phyloP scores from a whole-genome alignment of 176 grass and related monocot species.

The Olyra latifolia region DNA sequence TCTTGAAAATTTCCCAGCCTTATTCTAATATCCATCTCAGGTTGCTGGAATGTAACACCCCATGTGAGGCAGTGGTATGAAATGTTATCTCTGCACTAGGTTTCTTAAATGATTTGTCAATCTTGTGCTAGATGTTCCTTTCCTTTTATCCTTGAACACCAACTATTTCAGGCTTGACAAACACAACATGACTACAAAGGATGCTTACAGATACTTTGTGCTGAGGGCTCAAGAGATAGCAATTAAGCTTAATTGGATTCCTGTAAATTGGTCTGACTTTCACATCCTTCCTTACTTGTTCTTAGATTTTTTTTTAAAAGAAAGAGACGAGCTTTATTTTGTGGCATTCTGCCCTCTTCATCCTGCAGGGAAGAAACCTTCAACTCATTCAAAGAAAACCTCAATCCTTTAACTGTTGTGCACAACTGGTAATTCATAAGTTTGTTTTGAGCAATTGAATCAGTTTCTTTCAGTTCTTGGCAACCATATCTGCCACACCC shows the following conservation, averaged over 20 bases:
- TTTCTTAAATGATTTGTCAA: background rate
- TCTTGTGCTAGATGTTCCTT: background rate
- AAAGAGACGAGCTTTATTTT: background rate
- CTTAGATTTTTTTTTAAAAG: background rate
- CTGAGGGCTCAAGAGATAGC: constrained; percentile 86
- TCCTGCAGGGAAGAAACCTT: constrained; percentile 95
- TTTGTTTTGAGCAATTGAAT: constrained; percentile 4
- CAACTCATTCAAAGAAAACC: constrained; percentile 79
- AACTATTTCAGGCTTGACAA: constrained; percentile 63
- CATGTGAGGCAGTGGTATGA: constrained; percentile 92
- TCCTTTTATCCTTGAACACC: constrained; percentile 10
- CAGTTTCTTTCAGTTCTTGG: background rate
- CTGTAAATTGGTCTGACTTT: constrained; percentile 76
- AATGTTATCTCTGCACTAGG: constrained; percentile 17
- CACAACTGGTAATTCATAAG: constrained; percentile 76
- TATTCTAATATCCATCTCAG: constrained; percentile 44
- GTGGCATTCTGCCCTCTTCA: background rate
- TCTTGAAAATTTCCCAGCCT: background rate
- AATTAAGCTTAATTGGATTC: constrained; percentile 71
- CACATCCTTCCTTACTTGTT: constrained; percentile 17
- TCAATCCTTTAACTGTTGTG: constrained; percentile 82
- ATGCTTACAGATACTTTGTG: constrained; percentile 95
- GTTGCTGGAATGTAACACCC: constrained; percentile 83
- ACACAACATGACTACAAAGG: constrained; percentile 81
- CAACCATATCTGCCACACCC: background rate